Conservation (phyloP, 179 eudicot species). For the Gypsophila paniculata region DNA sequence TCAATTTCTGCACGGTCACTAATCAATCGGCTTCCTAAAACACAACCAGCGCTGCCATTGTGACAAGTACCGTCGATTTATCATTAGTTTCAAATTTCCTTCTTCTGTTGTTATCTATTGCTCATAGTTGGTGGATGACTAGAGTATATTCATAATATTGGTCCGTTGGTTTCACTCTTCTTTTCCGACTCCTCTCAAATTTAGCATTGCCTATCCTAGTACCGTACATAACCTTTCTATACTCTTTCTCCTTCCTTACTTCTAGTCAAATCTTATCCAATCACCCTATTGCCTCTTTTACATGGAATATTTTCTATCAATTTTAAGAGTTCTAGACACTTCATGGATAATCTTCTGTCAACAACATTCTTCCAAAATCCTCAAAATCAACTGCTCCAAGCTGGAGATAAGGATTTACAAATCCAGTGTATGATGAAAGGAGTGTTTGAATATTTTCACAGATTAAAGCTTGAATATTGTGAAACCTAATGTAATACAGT, state of each 20-base stretch:
- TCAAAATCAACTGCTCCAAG: neutral
- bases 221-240: neutral
- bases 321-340: neutral
- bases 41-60: neutral
- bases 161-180: neutral
- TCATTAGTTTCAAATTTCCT: neutral
- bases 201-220: neutral
- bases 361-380: neutral
- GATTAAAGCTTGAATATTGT: neutral
- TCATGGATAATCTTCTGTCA: neutral
- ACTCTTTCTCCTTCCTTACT: neutral
- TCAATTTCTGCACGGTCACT: neutral
- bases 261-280: neutral
- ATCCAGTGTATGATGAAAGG: no score
- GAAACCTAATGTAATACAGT: neutral
- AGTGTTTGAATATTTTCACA: no score
- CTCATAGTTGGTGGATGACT: no score
- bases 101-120: neutral
- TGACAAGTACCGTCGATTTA: neutral
- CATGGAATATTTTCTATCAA: neutral
- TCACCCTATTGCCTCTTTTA: neutral
- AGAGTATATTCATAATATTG: no score
- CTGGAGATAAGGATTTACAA: neutral
- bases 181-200: neutral
- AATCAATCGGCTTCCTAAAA: neutral